These are phyloP conservation scores for Aspergillus sparsus DNA, from an alignment of 495 filamentous ascomycete genomes.

Conservation along the genomic window DNA sequence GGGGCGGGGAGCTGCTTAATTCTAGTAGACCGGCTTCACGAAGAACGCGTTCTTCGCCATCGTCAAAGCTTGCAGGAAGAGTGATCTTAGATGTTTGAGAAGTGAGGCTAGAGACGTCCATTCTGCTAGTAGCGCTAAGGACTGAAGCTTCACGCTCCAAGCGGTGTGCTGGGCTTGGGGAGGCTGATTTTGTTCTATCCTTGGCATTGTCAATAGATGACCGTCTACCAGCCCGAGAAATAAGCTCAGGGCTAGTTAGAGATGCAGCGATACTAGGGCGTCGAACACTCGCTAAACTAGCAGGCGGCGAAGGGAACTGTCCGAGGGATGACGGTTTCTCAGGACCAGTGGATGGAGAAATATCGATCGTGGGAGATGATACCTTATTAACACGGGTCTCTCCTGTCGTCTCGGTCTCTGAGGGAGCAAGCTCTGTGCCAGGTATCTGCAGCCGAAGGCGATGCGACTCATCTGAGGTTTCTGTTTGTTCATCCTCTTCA, in stretches of 20 bases:
- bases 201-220: constrained; percentile 32
- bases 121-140: constrained; percentile 40
- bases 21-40: constrained; percentile 50
- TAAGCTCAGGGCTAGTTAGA: constrained; percentile 34
- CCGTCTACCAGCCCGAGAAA: constrained; percentile 30
- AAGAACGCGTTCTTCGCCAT: constrained; percentile 52
- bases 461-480: constrained; percentile 26
- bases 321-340: constrained; percentile 16
- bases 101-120: constrained; percentile 41
- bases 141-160: constrained; percentile 44
- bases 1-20: constrained; percentile 40
- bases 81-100: constrained; percentile 43
- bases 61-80: constrained; percentile 42
- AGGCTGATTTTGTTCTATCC: constrained; percentile 35
- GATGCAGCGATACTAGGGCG: constrained; percentile 42
- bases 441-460: constrained; percentile 27
- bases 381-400: constrained; percentile 15
- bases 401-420: background rate
- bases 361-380: constrained; percentile 16
- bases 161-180: constrained; percentile 25
- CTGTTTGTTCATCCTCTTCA: constrained; percentile 56
- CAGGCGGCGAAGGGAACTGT: constrained; percentile 22
- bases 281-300: constrained; percentile 31
- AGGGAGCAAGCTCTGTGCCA: background rate
- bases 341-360: constrained; percentile 8